Evolutionary conservation across 257 asterid genomes (phyloP).

Genomic region (Coffea canephora): DNA sequence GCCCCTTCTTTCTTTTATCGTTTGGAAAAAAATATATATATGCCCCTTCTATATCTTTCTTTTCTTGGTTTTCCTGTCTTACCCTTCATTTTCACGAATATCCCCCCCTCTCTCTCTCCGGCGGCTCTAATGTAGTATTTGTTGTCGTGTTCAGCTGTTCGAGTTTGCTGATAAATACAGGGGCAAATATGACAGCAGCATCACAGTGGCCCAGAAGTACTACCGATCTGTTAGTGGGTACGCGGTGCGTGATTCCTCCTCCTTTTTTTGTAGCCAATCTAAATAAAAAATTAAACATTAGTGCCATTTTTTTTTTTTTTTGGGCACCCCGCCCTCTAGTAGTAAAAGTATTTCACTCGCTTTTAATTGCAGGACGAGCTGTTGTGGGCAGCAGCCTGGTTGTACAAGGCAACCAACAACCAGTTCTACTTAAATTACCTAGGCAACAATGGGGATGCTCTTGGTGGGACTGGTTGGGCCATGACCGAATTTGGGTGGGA

Average conservation of each 20-base stretch:
- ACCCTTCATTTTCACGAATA: background rate
- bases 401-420: constrained; percentile 82
- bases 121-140: background rate
- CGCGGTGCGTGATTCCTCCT: constrained; percentile 54
- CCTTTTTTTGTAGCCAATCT: background rate
- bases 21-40: too few species aligned
- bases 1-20: too few species aligned
- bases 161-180: constrained; percentile 93
- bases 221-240: constrained; percentile 97
- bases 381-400: constrained; percentile 98
- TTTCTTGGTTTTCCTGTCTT: too few species aligned
- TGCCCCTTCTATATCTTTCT: background rate
- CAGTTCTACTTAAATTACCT: constrained; percentile 66
- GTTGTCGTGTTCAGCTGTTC: constrained; percentile 56
- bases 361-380: constrained; percentile 65
- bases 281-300: background rate
- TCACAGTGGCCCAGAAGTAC: constrained; percentile 82
- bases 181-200: constrained; percentile 94
- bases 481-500: constrained; percentile 99
- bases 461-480: constrained; percentile 97
- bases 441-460: constrained; percentile 71
- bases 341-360: background rate
- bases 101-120: too few species aligned
- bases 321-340: too few species aligned
- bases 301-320: background rate